These are phyloP conservation scores for Serendipita vermifera DNA, from an alignment of 768 basidiomycete species.

Conservation along the genomic window DNA sequence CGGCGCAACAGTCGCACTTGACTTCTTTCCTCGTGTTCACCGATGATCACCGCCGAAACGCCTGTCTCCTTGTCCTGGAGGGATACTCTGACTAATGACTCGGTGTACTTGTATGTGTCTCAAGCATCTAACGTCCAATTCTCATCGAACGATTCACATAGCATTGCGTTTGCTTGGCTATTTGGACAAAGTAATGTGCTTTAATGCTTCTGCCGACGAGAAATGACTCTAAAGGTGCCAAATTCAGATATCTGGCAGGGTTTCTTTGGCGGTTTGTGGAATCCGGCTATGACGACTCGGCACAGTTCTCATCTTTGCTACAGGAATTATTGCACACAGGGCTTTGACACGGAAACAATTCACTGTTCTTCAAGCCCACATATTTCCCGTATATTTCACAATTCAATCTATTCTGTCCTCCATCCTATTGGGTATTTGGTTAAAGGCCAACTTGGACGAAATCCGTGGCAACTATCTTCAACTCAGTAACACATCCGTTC, in stretches of 20 bases:
- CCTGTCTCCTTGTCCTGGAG: not conserved
- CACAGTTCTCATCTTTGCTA: not conserved
- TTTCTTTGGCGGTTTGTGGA: not conserved
- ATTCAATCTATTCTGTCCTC: constrained; percentile 43
- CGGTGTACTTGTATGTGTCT: not conserved
- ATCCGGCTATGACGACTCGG: too few relatives aligned
- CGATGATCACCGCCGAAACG: not conserved
- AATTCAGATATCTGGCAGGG: constrained; percentile 4
- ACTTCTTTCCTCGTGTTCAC: not conserved
- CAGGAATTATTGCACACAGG: constrained; percentile 5
- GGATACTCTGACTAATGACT: not conserved
- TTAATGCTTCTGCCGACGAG: not conserved
- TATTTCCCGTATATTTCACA: constrained; percentile 63
- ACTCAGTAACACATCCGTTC: constrained; percentile 45
- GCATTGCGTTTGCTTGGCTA: not conserved
- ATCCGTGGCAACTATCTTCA: constrained; percentile 24
- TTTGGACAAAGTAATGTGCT: not conserved
- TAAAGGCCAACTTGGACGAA: constrained; percentile 43
- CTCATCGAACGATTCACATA: not conserved
- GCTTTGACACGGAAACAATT: constrained; percentile 47
- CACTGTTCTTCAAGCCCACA: constrained; percentile 55
- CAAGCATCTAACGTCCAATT: not conserved
- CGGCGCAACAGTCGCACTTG: too few relatives aligned
- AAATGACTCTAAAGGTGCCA: not conserved
- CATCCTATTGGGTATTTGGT: constrained; percentile 45